These are phyloP conservation scores for Tulasnella sp. DNA, from an alignment of 768 basidiomycete species.

Conservation along the genomic window DNA sequence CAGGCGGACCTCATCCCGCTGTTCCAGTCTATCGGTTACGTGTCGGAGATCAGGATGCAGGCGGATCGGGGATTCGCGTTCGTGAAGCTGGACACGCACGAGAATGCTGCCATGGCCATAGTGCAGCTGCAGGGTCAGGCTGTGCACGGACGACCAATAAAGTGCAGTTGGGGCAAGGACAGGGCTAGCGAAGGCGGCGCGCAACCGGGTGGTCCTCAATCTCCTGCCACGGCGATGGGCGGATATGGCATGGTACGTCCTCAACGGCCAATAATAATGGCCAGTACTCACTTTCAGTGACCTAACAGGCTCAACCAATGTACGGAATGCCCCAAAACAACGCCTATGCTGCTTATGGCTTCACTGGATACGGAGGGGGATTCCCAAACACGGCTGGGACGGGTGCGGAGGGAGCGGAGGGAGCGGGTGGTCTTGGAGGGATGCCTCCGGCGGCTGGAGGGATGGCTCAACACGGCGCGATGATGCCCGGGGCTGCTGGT, in stretches of 20 bases:
- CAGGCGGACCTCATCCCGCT: slow-evolving; percentile 96
- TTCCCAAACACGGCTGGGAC: slow-evolving; percentile 34
- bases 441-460: slow-evolving; percentile 43
- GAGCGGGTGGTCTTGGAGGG: slow-evolving; percentile 27
- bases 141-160: slow-evolving; percentile 94
- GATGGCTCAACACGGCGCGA: slow-evolving; percentile 45
- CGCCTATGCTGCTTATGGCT: slow-evolving; percentile 62
- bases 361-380: slow-evolving; percentile 46
- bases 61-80: slow-evolving; percentile 98
- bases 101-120: slow-evolving; percentile 97
- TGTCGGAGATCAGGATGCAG: slow-evolving; percentile 98
- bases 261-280: slow-evolving; percentile 3
- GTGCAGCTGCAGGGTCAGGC: slow-evolving; percentile 93
- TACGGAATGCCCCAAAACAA: slow-evolving; percentile 81
- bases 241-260: slow-evolving; percentile 68
- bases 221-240: slow-evolving; percentile 42
- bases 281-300: slow-evolving; percentile 9
- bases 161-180: slow-evolving; percentile 99
- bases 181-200: slow-evolving; percentile 59
- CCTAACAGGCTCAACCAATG: slow-evolving; percentile 47
- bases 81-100: slow-evolving; percentile 96
- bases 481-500: slow-evolving; percentile 41
- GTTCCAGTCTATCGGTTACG: slow-evolving; percentile 97
- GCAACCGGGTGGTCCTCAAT: slow-evolving; percentile 39
- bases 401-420: slow-evolving; percentile 40